Percentiles rank a stretch among this genome's conserved stretches.
phyloP scores from a whole-genome alignment of 192 early-diverging fungal species.

The Coemansia sp. region DNA sequence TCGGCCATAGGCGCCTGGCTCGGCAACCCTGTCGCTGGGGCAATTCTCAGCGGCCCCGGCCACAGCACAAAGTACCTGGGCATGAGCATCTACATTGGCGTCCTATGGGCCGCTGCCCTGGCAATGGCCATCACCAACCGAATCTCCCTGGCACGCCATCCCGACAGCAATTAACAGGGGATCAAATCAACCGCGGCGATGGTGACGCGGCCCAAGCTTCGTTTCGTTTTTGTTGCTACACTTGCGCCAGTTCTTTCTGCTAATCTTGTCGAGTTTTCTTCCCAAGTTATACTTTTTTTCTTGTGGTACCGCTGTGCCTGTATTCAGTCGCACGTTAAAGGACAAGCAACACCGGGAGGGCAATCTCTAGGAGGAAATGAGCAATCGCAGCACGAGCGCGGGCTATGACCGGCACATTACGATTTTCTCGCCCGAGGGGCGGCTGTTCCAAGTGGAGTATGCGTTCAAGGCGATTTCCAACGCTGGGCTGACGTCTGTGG shows the following conservation, averaged over 20 bases:
- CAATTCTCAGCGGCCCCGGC: slow-evolving; percentile 28
- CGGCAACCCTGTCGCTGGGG: slow-evolving; percentile 31
- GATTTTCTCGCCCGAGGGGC: slow-evolving; percentile 98
- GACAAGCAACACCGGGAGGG: no score
- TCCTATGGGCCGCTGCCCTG: slow-evolving; percentile 25
- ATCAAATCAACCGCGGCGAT: no score
- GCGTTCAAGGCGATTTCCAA: slow-evolving; percentile 99
- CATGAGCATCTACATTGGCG: slow-evolving; percentile 39
- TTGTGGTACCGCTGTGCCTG: background rate
- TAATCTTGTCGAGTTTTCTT: no score
- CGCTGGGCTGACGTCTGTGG: slow-evolving; percentile 91
- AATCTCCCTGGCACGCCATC: no score
- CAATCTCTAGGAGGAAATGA: no score
- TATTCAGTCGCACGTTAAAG: background rate
- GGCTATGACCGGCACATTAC: slow-evolving; percentile 99
- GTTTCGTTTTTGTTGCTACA: no score
- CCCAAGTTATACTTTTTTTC: no score
- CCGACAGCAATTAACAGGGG: no score
- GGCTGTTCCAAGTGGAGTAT: slow-evolving; percentile 99
- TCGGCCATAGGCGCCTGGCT: slow-evolving; percentile 37
- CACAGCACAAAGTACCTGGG: slow-evolving; percentile 17
- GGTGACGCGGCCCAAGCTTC: no score
- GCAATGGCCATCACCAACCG: slow-evolving; percentile 18
- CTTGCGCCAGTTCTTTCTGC: no score
- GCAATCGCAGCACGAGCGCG: slow-evolving; percentile 45